A percentile compares a stretch with the other conserved stretches of the same genome.
phyloP scores from a whole-genome alignment of 441 rosid genomes.

The Isatis lusitanica region DNA sequence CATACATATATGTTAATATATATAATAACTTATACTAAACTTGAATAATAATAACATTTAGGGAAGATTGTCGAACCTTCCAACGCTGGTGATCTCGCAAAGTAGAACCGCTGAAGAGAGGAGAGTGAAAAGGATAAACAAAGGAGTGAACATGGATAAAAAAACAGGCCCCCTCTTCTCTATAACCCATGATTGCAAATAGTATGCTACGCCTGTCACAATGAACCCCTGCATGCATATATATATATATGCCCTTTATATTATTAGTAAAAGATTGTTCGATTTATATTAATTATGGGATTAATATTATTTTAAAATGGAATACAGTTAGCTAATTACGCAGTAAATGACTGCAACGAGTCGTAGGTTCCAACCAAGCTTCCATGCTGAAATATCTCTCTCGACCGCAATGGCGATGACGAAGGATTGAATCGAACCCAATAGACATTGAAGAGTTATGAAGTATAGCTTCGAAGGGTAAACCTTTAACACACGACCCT shows the following conservation, averaged over 20 bases:
- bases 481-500: conserved; percentile 57
- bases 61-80: conserved; percentile 52
- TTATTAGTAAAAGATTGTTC: neutral
- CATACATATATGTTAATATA: neutral
- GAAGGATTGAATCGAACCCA: conserved; percentile 78
- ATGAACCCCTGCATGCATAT: conserved; percentile 61
- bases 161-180: conserved; percentile 91
- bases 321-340: conserved; percentile 40
- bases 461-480: conserved; percentile 86
- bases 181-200: conserved; percentile 84
- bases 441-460: conserved; percentile 69
- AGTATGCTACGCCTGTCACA: conserved; percentile 82
- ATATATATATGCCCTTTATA: neutral
- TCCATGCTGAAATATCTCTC: conserved; percentile 73
- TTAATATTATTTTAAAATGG: neutral
- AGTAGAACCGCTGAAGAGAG: conserved; percentile 59
- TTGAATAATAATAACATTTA: no score
- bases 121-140: conserved; percentile 64
- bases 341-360: conserved; percentile 81
- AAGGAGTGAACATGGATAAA: conserved; percentile 88
- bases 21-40: neutral
- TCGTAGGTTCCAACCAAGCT: conserved; percentile 72
- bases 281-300: neutral
- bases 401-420: conserved; percentile 68
- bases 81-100: conserved; percentile 61